A percentile compares a stretch with the other conserved stretches of the same genome.
Conservation (phyloP, 2,329 filamentous ascomycete genomes). For the Neophaeococcomyces mojaviensis region DNA sequence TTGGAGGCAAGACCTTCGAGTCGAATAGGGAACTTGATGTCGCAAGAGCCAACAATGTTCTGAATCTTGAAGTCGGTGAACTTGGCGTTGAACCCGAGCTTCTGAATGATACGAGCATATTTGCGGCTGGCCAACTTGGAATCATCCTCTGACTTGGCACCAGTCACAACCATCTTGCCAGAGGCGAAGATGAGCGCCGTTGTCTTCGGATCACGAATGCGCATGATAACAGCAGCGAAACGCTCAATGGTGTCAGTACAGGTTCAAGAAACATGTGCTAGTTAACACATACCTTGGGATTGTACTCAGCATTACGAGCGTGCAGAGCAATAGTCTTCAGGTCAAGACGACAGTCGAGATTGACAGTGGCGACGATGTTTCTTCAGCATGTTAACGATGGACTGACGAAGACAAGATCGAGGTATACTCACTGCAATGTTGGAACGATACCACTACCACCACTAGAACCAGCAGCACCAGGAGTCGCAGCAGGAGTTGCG, state of each 20-base stretch:
- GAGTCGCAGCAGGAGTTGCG: constrained; percentile 85
- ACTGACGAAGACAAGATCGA: constrained; percentile 37
- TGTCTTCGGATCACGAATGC: constrained; percentile 97
- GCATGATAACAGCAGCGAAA: constrained; percentile 99
- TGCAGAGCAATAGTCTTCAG: constrained; percentile 98
- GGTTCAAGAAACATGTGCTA: constrained; percentile 19
- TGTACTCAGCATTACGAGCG: constrained; percentile 97
- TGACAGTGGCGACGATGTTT: constrained; percentile 99
- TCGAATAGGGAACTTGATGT: constrained; percentile 98
- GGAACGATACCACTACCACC: constrained; percentile 85
- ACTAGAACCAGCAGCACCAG: constrained; percentile 59
- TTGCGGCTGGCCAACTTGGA: constrained; percentile 95
- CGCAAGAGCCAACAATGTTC: constrained; percentile 97
- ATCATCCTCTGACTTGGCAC: constrained; percentile 95
- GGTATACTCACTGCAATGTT: constrained; percentile 87
- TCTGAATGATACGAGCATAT: constrained; percentile 98
- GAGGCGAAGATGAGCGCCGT: constrained; percentile 96
- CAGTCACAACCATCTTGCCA: constrained; percentile 99
- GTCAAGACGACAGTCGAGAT: constrained; percentile 92
- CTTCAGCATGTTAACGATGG: constrained; percentile 55
- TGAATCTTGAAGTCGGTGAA: constrained; percentile 99
- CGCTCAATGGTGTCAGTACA: constrained; percentile 56
- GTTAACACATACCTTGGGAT: constrained; percentile 70
- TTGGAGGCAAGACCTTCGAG: constrained; percentile 90
- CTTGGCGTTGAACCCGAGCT: constrained; percentile 98